These are phyloP conservation scores for Ophiocordyceps camponoti-floridani DNA, from an alignment of 2,329 filamentous ascomycete species.

Conservation along the genomic window DNA sequence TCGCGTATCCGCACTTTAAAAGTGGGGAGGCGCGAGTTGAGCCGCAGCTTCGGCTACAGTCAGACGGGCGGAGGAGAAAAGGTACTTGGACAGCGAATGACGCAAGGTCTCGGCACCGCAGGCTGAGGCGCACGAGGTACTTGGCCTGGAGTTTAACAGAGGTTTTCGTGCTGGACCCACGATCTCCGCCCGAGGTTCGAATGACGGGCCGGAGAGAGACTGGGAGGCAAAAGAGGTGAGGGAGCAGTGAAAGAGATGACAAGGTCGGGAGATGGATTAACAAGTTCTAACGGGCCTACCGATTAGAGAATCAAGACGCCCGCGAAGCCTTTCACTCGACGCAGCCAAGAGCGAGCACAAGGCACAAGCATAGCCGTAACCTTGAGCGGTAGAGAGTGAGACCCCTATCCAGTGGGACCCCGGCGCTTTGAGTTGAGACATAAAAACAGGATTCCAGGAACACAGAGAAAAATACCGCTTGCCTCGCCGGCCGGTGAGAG, in stretches of 20 bases:
- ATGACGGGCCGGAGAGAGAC: background rate
- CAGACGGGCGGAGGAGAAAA: too few species aligned
- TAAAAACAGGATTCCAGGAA: background rate
- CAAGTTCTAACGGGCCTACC: too few species aligned
- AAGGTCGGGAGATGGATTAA: too few species aligned
- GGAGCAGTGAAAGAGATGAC: too few species aligned
- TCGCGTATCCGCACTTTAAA: too few species aligned
- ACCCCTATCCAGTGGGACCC: background rate
- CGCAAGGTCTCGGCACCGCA: background rate
- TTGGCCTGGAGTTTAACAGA: background rate
- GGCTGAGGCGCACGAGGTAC: background rate
- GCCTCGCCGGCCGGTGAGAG: too few species aligned
- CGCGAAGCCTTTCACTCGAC: background rate
- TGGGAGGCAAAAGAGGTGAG: background rate
- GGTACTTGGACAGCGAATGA: background rate
- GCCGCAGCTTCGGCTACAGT: too few species aligned
- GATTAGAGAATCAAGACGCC: too few species aligned
- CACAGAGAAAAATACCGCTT: background rate
- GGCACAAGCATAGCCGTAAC: background rate
- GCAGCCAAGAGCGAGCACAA: background rate
- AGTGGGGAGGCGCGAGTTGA: too few species aligned
- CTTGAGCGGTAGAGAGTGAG: background rate
- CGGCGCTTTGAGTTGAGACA: background rate
- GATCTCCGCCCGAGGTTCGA: background rate
- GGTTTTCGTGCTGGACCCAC: background rate